These are phyloP conservation scores for Candida pseudoglaebosa DNA, from an alignment of 805 yeast species.

Conservation along the genomic window DNA sequence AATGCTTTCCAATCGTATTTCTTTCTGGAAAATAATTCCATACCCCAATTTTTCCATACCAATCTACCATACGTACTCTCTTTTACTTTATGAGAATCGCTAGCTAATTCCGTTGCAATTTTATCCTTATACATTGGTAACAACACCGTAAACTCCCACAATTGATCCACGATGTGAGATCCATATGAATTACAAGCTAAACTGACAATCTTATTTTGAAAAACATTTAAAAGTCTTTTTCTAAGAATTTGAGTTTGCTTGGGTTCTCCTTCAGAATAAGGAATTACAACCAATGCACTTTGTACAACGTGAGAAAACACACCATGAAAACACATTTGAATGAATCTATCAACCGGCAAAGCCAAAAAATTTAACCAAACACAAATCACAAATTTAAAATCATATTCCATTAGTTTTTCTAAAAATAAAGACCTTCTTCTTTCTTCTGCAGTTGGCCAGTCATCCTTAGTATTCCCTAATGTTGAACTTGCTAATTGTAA, in stretches of 20 bases:
- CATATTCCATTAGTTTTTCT: conserved; percentile 69
- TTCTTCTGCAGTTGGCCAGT: conserved; percentile 91
- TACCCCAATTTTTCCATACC: conserved; percentile 94
- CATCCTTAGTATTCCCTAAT: conserved; percentile 75
- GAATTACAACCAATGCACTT: conserved; percentile 44
- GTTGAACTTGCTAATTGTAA: conserved; percentile 66
- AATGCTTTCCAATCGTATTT: conserved; percentile 77
- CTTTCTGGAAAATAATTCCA: conserved; percentile 74
- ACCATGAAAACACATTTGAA: conserved; percentile 82
- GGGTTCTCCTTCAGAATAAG: conserved; percentile 39
- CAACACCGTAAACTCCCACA: conserved; percentile 75
- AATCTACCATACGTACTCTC: conserved; percentile 82
- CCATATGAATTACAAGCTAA: conserved; percentile 85
- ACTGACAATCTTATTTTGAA: conserved; percentile 50
- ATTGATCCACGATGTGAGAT: conserved; percentile 81
- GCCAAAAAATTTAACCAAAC: conserved; percentile 58
- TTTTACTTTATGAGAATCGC: conserved; percentile 65
- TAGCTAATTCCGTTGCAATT: conserved; percentile 63
- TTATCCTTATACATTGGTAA: conserved; percentile 84
- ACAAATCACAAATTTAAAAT: conserved; percentile 52
- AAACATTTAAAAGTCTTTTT: conserved; percentile 63
- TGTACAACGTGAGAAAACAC: conserved; percentile 90
- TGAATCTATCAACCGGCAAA: conserved; percentile 55
- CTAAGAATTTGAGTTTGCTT: conserved; percentile 51
- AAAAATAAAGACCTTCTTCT: conserved; percentile 73